Evolutionary conservation across 2,329 filamentous ascomycete genomes (phyloP).

Genomic region (Colletotrichum noveboracense): DNA sequence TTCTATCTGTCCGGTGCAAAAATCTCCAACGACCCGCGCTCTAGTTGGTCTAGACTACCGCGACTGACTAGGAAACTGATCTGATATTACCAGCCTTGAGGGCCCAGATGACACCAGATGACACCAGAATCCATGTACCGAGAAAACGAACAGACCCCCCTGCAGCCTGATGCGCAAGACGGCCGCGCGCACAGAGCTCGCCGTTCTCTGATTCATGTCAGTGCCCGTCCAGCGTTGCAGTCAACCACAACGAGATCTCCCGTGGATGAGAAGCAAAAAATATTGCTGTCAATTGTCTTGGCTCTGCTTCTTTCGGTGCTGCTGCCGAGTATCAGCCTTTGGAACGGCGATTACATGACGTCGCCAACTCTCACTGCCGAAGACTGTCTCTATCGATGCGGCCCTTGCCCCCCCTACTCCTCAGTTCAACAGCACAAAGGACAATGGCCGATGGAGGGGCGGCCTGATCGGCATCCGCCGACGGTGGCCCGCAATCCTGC

Average conservation of each 20-base stretch:
- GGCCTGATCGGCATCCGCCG: neutral
- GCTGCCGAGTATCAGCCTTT: neutral
- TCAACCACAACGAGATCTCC: neutral
- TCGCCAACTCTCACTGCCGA: neutral
- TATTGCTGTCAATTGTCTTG: neutral
- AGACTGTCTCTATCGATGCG: neutral
- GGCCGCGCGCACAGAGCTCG: neutral
- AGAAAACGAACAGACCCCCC: neutral
- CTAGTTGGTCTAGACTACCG: neutral
- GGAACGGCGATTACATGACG: neutral
- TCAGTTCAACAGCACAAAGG: neutral
- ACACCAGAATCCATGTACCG: neutral
- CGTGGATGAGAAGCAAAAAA: no score
- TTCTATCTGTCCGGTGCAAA: neutral
- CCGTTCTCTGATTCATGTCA: neutral
- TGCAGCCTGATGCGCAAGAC: neutral
- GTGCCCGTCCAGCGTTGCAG: neutral
- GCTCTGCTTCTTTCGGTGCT: neutral
- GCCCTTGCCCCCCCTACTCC: neutral
- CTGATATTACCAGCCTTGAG: neutral
- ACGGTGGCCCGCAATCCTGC: neutral
- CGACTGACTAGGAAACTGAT: neutral
- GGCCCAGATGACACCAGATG: neutral
- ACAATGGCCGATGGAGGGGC: neutral
- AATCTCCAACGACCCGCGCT: neutral